A percentile compares a stretch with the other conserved stretches of the same genome.
Conservation (phyloP, 768 basidiomycete genomes). For the Auricularia sp. region DNA sequence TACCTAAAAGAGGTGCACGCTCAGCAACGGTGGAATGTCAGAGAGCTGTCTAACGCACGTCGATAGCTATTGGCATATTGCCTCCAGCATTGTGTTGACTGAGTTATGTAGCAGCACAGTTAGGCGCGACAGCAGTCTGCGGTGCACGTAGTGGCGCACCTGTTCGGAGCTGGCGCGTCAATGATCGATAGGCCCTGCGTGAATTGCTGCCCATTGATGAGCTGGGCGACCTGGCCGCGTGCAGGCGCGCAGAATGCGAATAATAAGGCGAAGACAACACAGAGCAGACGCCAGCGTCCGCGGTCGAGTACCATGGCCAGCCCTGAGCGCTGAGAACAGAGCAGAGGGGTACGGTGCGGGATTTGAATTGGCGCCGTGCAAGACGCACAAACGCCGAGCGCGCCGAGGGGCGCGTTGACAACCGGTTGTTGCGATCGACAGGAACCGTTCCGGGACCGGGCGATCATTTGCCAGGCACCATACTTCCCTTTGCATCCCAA, state of each 20-base stretch:
- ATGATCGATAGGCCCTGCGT: conserved; percentile 3
- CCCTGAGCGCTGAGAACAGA: no score
- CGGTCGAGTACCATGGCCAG: not conserved
- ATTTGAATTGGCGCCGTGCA: no score
- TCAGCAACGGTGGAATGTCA: not conserved
- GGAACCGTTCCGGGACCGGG: no score
- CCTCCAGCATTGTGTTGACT: not conserved
- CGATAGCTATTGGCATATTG: not conserved
- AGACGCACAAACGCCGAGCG: no score
- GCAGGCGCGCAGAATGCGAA: not conserved
- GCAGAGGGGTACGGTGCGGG: no score
- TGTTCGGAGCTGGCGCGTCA: conserved; percentile 4
- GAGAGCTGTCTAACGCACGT: not conserved
- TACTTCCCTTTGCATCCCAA: no score
- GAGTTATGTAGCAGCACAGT: not conserved
- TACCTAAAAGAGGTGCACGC: not conserved
- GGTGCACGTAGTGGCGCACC: not conserved
- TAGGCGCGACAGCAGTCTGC: not conserved
- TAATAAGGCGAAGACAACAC: not conserved
- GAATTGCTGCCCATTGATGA: conserved; percentile 5
- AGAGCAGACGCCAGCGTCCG: not conserved
- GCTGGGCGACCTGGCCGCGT: conserved; percentile 10
- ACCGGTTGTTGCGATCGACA: no score
- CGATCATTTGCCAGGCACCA: no score
- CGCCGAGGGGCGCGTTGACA: no score